Conservation (phyloP, 805 yeast genomes). For the Metschnikowia amazonensis region DNA sequence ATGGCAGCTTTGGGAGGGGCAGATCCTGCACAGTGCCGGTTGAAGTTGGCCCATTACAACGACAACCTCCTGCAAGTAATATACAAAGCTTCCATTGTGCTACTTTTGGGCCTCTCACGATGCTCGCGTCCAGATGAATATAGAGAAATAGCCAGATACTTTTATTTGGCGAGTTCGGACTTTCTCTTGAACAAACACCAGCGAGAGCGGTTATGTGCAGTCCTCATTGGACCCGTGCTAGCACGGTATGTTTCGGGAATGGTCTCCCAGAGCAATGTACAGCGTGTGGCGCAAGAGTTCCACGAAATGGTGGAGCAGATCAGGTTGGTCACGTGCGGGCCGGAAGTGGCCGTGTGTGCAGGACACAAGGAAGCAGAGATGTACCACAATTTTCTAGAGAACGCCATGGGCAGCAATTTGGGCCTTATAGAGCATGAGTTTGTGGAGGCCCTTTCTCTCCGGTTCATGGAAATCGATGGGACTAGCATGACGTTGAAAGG, state of each 20-base stretch:
- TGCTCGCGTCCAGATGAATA: background rate
- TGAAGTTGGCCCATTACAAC: constrained; percentile 24
- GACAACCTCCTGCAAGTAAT: constrained; percentile 16
- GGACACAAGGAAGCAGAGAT: constrained; percentile 20
- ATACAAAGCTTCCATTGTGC: constrained; percentile 18
- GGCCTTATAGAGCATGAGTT: background rate
- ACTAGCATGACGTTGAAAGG: background rate
- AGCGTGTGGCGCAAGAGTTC: background rate
- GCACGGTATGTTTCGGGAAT: constrained; percentile 6
- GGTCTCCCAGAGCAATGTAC: background rate
- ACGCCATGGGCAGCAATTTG: constrained; percentile 4
- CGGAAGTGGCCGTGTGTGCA: constrained; percentile 8
- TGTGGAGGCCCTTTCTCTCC: constrained; percentile 1
- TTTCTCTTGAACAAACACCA: constrained; percentile 25
- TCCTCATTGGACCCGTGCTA: constrained; percentile 20
- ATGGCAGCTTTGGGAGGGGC: background rate
- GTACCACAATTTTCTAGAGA: constrained; percentile 17
- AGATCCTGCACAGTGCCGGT: constrained; percentile 6
- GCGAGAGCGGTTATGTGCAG: constrained; percentile 9
- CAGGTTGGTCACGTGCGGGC: constrained; percentile 7
- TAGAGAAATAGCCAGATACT: constrained; percentile 9
- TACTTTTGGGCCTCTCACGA: constrained; percentile 10
- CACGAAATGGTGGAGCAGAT: constrained; percentile 2
- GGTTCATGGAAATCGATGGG: constrained; percentile 2
- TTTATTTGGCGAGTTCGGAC: constrained; percentile 25